Percentiles rank a stretch among this genome's conserved stretches.
Evolutionary conservation across 495 filamentous ascomycete genomes (phyloP).

Genomic region (Elaphomyces granulatus): DNA sequence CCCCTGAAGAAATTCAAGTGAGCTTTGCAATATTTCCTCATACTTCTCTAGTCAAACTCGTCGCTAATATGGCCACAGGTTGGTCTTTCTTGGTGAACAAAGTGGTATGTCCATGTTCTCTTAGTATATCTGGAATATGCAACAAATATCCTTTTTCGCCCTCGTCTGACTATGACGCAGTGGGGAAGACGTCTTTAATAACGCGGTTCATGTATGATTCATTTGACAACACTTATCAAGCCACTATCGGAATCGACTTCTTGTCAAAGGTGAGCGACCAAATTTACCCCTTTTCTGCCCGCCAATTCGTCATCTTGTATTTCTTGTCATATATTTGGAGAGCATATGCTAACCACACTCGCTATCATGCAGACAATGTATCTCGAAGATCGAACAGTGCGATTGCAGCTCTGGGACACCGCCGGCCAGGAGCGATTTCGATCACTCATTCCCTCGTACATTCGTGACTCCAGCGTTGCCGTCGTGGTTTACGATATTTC

Average conservation of each 20-base stretch:
- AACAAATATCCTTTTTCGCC: not conserved
- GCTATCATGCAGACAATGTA: conserved; percentile 98
- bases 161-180: conserved; percentile 28
- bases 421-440: conserved; percentile 96
- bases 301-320: not conserved
- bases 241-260: conserved; percentile 98
- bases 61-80: conserved; percentile 32
- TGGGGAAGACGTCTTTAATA: conserved; percentile 96
- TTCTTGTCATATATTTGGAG: no score
- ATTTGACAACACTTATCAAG: conserved; percentile 99
- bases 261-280: conserved; percentile 65
- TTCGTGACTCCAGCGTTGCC: conserved; percentile 90
- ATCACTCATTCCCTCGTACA: conserved; percentile 93
- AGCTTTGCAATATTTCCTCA: conserved; percentile 11
- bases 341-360: conserved; percentile 84
- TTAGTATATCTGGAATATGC: conserved; percentile 1
- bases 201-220: conserved; percentile 99
- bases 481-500: conserved; percentile 98
- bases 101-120: conserved; percentile 68
- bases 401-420: conserved; percentile 96
- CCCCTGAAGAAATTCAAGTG: conserved; percentile 99
- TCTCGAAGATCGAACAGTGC: conserved; percentile 94
- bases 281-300: not conserved
- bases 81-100: conserved; percentile 95
- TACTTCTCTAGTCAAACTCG: conserved; percentile 5